phyloP scores from a whole-genome alignment of 768 basidiomycete species.

The Serpula lacrymans region DNA sequence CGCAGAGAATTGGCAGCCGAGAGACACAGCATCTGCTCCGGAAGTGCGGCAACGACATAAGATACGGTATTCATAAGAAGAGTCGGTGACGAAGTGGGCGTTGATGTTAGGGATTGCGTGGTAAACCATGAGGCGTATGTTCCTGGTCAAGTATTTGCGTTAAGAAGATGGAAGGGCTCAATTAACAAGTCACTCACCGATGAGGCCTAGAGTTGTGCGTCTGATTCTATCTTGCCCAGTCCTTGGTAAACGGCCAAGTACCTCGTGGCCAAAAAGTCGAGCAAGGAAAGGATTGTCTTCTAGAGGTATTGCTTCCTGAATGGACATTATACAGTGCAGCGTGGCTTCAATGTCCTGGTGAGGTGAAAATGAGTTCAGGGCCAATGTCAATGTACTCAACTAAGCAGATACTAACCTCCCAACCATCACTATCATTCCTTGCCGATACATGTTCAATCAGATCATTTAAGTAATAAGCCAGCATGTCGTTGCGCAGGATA shows the following conservation, averaged over 20 bases:
- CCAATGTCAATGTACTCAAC: conserved; percentile 5
- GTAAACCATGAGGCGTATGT: conserved; percentile 82
- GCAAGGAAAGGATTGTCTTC: conserved; percentile 52
- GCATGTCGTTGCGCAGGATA: conserved; percentile 80
- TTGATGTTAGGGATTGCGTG: conserved; percentile 35
- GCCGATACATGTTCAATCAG: conserved; percentile 51
- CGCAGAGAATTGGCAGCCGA: conserved; percentile 80
- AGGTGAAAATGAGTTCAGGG: neutral
- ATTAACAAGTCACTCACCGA: conserved; percentile 47
- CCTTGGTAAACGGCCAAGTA: conserved; percentile 67
- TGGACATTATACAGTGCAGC: conserved; percentile 79
- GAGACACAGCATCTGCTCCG: conserved; percentile 60
- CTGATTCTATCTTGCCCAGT: conserved; percentile 63
- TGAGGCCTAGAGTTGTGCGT: conserved; percentile 68
- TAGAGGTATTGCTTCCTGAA: conserved; percentile 81
- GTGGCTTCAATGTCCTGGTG: conserved; percentile 80
- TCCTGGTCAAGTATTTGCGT: conserved; percentile 36
- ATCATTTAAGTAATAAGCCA: conserved; percentile 65
- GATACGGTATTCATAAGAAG: conserved; percentile 63
- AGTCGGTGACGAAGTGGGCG: conserved; percentile 17
- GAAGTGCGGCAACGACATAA: conserved; percentile 69
- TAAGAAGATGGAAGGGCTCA: neutral
- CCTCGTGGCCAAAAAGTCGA: conserved; percentile 66
- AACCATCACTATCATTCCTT: conserved; percentile 45
- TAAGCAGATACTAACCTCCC: conserved; percentile 60